phyloP scores from a whole-genome alignment of 805 yeast species.

The Candida krabiensis region DNA sequence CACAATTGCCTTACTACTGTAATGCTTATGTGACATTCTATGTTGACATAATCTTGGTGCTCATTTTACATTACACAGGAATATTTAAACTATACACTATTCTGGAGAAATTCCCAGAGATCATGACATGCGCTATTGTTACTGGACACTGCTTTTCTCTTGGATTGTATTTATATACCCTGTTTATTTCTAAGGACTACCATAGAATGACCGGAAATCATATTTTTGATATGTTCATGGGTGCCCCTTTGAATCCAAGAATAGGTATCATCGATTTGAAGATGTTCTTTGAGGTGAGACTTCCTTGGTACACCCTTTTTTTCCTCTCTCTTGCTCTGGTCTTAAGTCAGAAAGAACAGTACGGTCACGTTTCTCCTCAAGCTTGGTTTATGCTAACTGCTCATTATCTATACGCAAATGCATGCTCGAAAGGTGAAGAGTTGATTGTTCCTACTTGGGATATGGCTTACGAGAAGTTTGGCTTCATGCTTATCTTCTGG shows the following conservation, averaged over 20 bases:
- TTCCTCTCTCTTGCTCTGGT: constrained; percentile 74
- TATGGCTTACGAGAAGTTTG: constrained; percentile 98
- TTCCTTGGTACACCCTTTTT: constrained; percentile 93
- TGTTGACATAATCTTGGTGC: constrained; percentile 55
- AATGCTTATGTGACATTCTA: constrained; percentile 89
- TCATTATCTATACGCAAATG: constrained; percentile 93
- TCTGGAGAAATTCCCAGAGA: constrained; percentile 81
- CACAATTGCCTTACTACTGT: constrained; percentile 88
- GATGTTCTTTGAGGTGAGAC: constrained; percentile 96
- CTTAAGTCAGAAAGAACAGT: constrained; percentile 74
- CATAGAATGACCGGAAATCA: constrained; percentile 91
- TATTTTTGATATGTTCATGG: constrained; percentile 92
- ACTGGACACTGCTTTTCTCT: constrained; percentile 73
- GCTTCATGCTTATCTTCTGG: constrained; percentile 99
- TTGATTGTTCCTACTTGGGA: constrained; percentile 98
- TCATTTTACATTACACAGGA: constrained; percentile 70
- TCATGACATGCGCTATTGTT: constrained; percentile 88
- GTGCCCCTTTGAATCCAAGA: constrained; percentile 96
- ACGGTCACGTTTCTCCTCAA: constrained; percentile 80
- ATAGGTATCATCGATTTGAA: constrained; percentile 89
- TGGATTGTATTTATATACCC: constrained; percentile 65
- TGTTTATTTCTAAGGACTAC: constrained; percentile 68
- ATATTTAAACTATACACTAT: constrained; percentile 71
- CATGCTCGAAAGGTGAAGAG: constrained; percentile 97
- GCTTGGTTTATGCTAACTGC: constrained; percentile 72